Evolutionary conservation across 2,329 filamentous ascomycete genomes (phyloP).

Genomic region (Penicillium frequentans): DNA sequence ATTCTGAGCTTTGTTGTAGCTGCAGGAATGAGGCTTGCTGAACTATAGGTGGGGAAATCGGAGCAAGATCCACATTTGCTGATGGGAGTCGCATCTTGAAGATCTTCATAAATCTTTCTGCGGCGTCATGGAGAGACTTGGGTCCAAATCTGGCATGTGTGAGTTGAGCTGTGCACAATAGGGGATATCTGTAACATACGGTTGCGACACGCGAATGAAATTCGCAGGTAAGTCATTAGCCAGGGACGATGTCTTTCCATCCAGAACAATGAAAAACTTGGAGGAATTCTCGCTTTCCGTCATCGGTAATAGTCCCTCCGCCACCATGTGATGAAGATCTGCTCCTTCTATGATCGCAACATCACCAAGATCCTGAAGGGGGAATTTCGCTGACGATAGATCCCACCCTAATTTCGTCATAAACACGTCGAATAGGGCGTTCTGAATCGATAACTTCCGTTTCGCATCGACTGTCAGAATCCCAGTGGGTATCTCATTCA

Average conservation of each 20-base stretch:
- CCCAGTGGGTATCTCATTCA: constrained; percentile 23
- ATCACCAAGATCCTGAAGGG: constrained; percentile 24
- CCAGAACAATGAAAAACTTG: constrained; percentile 25
- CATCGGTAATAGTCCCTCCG: constrained; percentile 2
- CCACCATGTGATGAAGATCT: constrained; percentile 13
- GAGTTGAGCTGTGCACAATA: neutral
- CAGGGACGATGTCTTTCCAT: constrained; percentile 1
- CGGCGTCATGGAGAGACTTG: constrained; percentile 24
- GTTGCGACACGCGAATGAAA: constrained; percentile 27
- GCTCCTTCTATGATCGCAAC: constrained; percentile 30
- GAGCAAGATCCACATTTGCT: neutral
- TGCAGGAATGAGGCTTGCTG: too few species aligned
- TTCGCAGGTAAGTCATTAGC: constrained; percentile 6
- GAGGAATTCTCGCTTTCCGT: neutral
- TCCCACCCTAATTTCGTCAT: constrained; percentile 24
- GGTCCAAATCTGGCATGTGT: constrained; percentile 25
- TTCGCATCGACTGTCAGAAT: constrained; percentile 27
- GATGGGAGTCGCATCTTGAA: neutral
- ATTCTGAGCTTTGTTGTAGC: neutral
- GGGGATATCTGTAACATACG: constrained; percentile 17
- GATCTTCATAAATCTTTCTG: constrained; percentile 9
- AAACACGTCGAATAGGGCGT: constrained; percentile 25
- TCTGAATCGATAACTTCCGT: constrained; percentile 28
- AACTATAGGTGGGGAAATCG: neutral
- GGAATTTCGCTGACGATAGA: constrained; percentile 23